Base-by-base conservation (phyloP, 1,139 yeast genomes). In the Kodamaea sp. region DNA sequence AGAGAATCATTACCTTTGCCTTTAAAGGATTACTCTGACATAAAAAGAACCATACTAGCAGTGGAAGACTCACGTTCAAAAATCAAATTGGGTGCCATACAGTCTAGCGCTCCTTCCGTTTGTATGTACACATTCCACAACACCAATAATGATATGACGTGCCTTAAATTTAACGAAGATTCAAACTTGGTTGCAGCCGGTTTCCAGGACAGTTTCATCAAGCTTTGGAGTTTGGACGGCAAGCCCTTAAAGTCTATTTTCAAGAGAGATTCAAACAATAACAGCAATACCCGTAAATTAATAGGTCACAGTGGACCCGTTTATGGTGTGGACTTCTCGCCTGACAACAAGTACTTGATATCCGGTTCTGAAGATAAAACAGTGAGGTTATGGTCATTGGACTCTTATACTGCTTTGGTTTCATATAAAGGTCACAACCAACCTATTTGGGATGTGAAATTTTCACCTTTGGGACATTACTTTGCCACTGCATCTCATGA, bases 121-220 rank as follows among this genome's bases (percentile, higher is more conserved):
- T 92, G 98, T 61, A 88, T 92, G 96, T 94, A 92, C 65, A 92
- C 98, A 0, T 90, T 94, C 66, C 98, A 92, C 69, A 92, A 94
- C 60, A 86, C 97, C 7, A 84, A 86, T 55, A 85, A 86, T 46
- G 95, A 86, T 42, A 70, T 92, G 72, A 86, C 95, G 13, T 79
- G 89, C 37, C 59, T 92, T 34, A 86, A 82, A 42, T 90, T 90
- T 63, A 88, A 92, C 50, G 87, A 84, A 32, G 97, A 90, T 57
- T 80, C 94, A 12, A 80, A 90, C 21, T 54, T 90, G 47, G 83
- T 87, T 25, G 97, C 97, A 1, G 96, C 90, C 15, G 98, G 98
- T 6, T 92, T 92, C 55, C 88, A 88, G 48, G 97, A 92, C 55
- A 82, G 94, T 43, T 87, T 81, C 53, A 82, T 92, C 50, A 88